These are phyloP conservation scores for Acorus calamus DNA, from an alignment of 106 monocot species.

Conservation along the genomic window DNA sequence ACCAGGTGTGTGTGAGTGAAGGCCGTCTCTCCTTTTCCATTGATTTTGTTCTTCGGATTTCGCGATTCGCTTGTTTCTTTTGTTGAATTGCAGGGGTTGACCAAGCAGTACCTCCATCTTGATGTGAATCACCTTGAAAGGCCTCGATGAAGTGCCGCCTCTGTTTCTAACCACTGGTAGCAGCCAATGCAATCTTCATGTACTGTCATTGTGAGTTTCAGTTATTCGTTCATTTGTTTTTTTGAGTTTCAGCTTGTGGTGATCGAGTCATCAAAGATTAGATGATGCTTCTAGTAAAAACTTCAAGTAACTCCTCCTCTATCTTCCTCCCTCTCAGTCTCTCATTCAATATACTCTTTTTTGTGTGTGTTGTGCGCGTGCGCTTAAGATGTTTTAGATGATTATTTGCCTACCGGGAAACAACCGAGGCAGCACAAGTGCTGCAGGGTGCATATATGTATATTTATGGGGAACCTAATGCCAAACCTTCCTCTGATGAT, in stretches of 20 bases:
- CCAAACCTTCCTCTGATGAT: constrained; percentile 39
- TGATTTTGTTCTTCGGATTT: too few species aligned
- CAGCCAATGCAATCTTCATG: neutral
- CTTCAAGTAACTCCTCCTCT: constrained; percentile 59
- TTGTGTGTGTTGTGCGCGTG: neutral
- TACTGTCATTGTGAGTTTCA: neutral
- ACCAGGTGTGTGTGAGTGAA: neutral
- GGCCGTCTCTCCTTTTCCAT: too few species aligned
- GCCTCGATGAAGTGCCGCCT: constrained; percentile 56
- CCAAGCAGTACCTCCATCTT: constrained; percentile 66
- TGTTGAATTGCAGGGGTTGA: constrained; percentile 32
- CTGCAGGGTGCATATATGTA: constrained; percentile 70
- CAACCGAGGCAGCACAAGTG: constrained; percentile 88
- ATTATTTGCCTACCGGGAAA: constrained; percentile 72
- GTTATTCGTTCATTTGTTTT: neutral
- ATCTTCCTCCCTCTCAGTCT: neutral
- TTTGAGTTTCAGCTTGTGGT: constrained; percentile 48
- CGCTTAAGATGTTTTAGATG: constrained; percentile 46
- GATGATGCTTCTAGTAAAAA: constrained; percentile 81
- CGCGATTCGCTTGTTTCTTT: neutral
- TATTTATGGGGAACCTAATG: constrained; percentile 74
- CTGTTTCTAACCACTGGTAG: constrained; percentile 78
- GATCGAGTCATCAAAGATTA: constrained; percentile 76
- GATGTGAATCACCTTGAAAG: constrained; percentile 81
- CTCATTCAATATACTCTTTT: neutral